Conservation (phyloP, 352 stramenopile species). For the Phytophthora sp. region DNA sequence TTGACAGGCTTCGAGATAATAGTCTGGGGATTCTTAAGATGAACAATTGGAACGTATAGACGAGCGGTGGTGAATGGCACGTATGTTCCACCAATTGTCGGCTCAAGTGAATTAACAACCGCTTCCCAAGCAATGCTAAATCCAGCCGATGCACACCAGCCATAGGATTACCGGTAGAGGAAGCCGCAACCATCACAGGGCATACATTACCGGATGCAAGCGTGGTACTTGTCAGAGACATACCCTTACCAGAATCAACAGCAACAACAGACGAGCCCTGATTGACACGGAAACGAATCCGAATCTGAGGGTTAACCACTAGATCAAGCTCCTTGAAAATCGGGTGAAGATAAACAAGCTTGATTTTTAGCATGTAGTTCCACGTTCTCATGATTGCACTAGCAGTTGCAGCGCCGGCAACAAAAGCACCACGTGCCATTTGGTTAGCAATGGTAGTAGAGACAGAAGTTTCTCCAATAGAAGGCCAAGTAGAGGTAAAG, state of each 20-base stretch:
- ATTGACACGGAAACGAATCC: no score
- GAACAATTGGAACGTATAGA: no score
- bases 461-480: not conserved
- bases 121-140: not conserved
- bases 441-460: not conserved
- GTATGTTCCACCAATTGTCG: no score
- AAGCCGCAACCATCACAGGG: not conserved
- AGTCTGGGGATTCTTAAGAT: no score
- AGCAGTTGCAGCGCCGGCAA: not conserved
- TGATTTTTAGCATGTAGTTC: no score
- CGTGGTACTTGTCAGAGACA: not conserved
- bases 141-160: not conserved
- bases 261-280: not conserved
- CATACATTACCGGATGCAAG: not conserved
- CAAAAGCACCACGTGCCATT: not conserved
- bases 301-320: not conserved
- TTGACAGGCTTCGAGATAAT: no score
- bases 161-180: conserved; percentile 40
- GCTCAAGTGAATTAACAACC: no score
- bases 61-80: no score
- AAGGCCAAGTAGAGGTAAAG: not conserved
- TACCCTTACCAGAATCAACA: not conserved
- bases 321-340: not conserved
- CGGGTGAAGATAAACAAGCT: not conserved
- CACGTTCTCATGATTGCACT: not conserved